phyloP scores from a whole-genome alignment of 2,329 filamentous ascomycete species.

The Ascochyta koolunga region DNA sequence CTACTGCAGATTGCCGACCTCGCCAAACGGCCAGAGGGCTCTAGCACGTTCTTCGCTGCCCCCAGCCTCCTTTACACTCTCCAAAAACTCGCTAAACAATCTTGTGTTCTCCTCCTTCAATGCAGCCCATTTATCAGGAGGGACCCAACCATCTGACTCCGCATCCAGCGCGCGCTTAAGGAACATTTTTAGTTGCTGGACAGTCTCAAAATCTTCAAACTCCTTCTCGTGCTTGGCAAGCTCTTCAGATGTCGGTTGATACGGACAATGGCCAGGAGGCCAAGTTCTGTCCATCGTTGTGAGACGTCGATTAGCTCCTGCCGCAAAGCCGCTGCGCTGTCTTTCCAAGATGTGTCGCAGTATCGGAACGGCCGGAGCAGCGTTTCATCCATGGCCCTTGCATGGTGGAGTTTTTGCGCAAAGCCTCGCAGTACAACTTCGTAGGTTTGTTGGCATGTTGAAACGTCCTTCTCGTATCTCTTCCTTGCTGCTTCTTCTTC shows the following conservation, averaged over 20 bases:
- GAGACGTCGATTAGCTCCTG: too few relatives aligned
- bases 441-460: not conserved
- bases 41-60: too few relatives aligned
- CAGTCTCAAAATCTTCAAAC: not conserved
- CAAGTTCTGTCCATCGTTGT: not conserved
- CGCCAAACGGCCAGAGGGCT: too few relatives aligned
- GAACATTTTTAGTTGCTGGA: not conserved
- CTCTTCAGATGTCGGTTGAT: not conserved
- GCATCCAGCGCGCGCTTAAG: not conserved
- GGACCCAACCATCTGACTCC: not conserved
- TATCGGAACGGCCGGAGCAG: constrained; percentile 50
- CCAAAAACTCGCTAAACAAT: too few relatives aligned
- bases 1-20: too few relatives aligned
- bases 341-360: constrained; percentile 50
- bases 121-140: not conserved
- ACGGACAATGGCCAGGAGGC: not conserved
- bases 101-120: too few relatives aligned
- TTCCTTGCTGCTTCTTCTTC: not conserved
- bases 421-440: not conserved
- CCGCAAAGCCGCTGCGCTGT: constrained; percentile 40
- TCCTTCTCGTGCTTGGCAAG: not conserved
- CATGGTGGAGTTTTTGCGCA: constrained; percentile 2
- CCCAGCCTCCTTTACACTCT: too few relatives aligned
- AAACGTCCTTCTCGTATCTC: too few relatives aligned
- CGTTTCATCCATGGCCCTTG: constrained; percentile 45